Percentiles rank a stretch among this genome's conserved stretches.
Conservation (phyloP, 495 filamentous ascomycete species). For the Rusavskia elegans region DNA sequence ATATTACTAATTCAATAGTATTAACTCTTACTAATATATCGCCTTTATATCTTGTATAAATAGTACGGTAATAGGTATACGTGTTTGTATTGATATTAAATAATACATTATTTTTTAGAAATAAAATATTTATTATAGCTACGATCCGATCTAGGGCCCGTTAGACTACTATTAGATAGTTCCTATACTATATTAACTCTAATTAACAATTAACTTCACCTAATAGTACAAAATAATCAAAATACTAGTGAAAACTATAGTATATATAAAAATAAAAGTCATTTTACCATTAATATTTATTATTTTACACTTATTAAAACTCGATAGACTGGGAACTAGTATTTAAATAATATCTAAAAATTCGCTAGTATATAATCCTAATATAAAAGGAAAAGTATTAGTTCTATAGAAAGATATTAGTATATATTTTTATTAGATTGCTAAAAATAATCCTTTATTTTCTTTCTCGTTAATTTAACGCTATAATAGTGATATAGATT, state of each 20-base stretch:
- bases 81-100: background rate
- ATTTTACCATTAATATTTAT: background rate
- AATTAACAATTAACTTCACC: background rate
- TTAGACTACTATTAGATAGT: background rate
- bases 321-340: background rate
- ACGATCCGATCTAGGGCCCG: background rate
- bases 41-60: background rate
- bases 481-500: background rate
- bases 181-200: background rate
- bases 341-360: background rate
- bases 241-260: background rate
- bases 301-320: background rate
- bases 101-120: slow-evolving; percentile 1
- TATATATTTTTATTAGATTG: background rate
- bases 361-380: too few species aligned
- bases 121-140: background rate
- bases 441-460: background rate
- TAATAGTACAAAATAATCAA: background rate
- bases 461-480: background rate
- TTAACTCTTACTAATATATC: background rate
- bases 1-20: background rate
- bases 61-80: background rate
- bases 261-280: background rate
- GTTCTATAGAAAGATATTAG: background rate
- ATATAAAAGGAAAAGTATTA: background rate